Conservation (phyloP, 805 yeast genomes). For the Saccharomyces kudriavzevii region DNA sequence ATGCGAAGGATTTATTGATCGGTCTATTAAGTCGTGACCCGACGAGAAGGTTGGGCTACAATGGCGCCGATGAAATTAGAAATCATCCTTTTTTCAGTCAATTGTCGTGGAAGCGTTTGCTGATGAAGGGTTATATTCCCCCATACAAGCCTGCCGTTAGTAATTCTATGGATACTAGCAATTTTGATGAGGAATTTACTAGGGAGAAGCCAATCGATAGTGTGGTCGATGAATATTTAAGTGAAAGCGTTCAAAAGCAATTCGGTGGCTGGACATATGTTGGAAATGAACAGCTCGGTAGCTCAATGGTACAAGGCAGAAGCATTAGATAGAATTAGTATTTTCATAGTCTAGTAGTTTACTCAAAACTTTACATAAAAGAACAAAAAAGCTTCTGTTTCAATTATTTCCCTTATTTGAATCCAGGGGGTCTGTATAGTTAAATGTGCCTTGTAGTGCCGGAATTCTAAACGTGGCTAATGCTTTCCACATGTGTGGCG, state of each 20-base stretch:
- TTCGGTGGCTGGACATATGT: slow-evolving; percentile 99
- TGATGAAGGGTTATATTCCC: slow-evolving; percentile 83
- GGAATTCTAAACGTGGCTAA: background rate
- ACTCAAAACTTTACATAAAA: background rate
- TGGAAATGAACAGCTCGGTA: slow-evolving; percentile 47
- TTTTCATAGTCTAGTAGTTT: background rate
- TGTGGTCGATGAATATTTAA: slow-evolving; percentile 84
- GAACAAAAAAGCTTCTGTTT: background rate
- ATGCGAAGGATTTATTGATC: slow-evolving; percentile 72
- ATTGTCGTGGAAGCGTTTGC: slow-evolving; percentile 80
- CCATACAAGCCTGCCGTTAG: slow-evolving; percentile 91
- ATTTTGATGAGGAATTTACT: slow-evolving; percentile 88
- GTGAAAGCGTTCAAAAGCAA: slow-evolving; percentile 93
- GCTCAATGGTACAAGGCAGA: slow-evolving; percentile 29
- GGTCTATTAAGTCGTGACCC: slow-evolving; percentile 83
- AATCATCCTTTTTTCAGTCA: slow-evolving; percentile 78
- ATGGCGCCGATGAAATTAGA: slow-evolving; percentile 80
- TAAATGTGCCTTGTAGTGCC: background rate
- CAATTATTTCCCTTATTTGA: background rate
- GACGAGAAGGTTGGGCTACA: slow-evolving; percentile 59
- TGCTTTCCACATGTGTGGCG: background rate
- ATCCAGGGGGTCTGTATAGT: background rate
- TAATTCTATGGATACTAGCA: slow-evolving; percentile 80
- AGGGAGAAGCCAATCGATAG: slow-evolving; percentile 90
- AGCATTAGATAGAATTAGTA: slow-evolving; percentile 17